Evolutionary conservation across 2,329 filamentous ascomycete genomes (phyloP).

Genomic region (Trichoderma cornu-damae): DNA sequence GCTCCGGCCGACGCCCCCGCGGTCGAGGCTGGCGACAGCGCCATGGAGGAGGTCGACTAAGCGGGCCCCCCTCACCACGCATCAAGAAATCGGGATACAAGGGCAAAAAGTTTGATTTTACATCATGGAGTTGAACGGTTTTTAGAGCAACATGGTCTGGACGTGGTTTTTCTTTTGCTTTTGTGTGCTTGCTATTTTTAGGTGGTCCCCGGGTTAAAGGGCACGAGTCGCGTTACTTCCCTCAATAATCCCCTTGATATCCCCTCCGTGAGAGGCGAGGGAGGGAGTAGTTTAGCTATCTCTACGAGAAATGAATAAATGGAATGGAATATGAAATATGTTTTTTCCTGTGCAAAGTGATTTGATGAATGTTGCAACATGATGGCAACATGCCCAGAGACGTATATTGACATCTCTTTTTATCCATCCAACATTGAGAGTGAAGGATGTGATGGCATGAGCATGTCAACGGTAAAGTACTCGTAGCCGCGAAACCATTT

Average conservation of each 20-base stretch:
- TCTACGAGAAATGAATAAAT: slow-evolving; percentile 34
- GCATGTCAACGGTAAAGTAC: background rate
- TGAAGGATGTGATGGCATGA: background rate
- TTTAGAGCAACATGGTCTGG: slow-evolving; percentile 33
- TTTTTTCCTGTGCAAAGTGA: background rate
- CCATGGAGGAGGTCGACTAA: slow-evolving; percentile 99
- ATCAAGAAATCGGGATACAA: slow-evolving; percentile 34
- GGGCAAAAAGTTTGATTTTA: slow-evolving; percentile 34
- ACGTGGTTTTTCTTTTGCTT: slow-evolving; percentile 29
- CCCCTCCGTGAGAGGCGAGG: slow-evolving; percentile 22
- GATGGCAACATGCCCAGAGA: too few species aligned
- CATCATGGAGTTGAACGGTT: slow-evolving; percentile 40
- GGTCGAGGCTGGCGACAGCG: slow-evolving; percentile 72
- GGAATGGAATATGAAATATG: slow-evolving; percentile 14
- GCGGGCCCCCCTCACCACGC: slow-evolving; percentile 22
- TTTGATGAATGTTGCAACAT: too few species aligned
- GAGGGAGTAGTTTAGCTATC: slow-evolving; percentile 40
- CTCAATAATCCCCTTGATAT: slow-evolving; percentile 34
- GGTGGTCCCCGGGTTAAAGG: slow-evolving; percentile 25
- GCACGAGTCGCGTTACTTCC: slow-evolving; percentile 27
- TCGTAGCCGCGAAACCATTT: too few species aligned
- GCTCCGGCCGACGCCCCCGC: slow-evolving; percentile 55
- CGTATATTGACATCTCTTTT: too few species aligned
- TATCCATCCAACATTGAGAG: too few species aligned
- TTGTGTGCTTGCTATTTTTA: slow-evolving; percentile 28